phyloP scores from a whole-genome alignment of 805 yeast species.

The Grigorovia transvaalensis region DNA sequence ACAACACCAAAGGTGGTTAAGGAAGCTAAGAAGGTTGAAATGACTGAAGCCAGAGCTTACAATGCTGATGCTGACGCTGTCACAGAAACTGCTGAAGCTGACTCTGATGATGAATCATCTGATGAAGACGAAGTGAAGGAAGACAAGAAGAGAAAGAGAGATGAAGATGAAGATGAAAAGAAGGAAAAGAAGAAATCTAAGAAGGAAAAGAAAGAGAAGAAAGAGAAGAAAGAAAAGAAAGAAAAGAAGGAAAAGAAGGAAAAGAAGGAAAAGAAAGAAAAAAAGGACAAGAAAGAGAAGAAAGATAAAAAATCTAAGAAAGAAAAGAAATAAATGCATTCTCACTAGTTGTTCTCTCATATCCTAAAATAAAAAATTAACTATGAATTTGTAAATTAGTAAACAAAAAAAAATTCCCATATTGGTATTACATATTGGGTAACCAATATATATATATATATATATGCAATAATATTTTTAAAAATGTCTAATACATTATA shows the following conservation, averaged over 20 bases:
- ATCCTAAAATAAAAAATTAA: background rate
- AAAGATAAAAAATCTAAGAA: constrained; percentile 24
- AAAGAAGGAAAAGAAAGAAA: constrained; percentile 29
- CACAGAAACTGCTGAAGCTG: constrained; percentile 32
- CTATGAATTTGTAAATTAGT: constrained; percentile 16
- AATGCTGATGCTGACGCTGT: constrained; percentile 88
- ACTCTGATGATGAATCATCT: constrained; percentile 31
- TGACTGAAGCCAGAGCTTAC: constrained; percentile 77
- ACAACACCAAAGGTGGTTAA: constrained; percentile 75
- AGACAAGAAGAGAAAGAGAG: constrained; percentile 27
- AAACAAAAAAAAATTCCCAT: constrained; percentile 1
- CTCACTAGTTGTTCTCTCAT: background rate
- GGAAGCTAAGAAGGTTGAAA: constrained; percentile 77
- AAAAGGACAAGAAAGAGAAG: constrained; percentile 28
- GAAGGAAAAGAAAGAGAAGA: constrained; percentile 26
- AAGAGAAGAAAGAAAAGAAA: constrained; percentile 20
- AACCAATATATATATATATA: background rate
- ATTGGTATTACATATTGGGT: background rate
- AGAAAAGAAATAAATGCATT: constrained; percentile 17
- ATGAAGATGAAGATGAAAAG: constrained; percentile 24
- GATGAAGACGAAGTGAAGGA: constrained; percentile 31
- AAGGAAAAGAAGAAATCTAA: constrained; percentile 29
- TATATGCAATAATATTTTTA: background rate
- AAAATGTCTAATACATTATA: background rate
- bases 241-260: constrained; percentile 21